These are phyloP conservation scores for Erysimum pusillum DNA, from an alignment of 441 rosid species.

Conservation along the genomic window DNA sequence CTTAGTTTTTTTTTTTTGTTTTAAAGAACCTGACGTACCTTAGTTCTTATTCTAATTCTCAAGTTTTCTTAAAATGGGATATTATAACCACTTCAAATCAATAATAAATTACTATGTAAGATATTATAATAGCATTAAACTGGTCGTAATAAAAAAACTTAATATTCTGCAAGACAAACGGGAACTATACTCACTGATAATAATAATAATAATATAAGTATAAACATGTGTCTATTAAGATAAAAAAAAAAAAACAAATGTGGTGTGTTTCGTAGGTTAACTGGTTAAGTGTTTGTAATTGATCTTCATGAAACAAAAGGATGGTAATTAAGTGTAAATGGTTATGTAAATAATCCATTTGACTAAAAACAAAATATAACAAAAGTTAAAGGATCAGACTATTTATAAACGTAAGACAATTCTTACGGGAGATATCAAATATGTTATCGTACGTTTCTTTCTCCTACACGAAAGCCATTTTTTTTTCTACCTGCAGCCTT, in stretches of 20 bases:
- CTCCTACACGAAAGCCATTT: slow-evolving; percentile 11
- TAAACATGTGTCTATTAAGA: neutral
- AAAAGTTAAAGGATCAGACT: no score
- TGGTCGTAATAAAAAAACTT: neutral
- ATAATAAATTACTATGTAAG: neutral
- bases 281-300: neutral
- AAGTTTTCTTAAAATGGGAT: slow-evolving; percentile 3
- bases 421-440: slow-evolving; percentile 22
- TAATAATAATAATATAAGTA: neutral
- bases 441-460: slow-evolving; percentile 25
- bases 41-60: neutral
- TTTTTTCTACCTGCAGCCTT: neutral
- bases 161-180: neutral
- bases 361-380: neutral
- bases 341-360: neutral
- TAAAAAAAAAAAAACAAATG: neutral
- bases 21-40: no score
- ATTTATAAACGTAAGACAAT: slow-evolving; percentile 22
- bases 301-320: neutral
- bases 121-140: neutral
- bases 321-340: neutral
- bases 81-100: neutral
- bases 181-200: neutral
- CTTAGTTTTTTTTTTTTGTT: neutral
- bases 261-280: neutral